Evolutionary conservation across 129 eudicot genomes (phyloP).

Genomic region (Centrapalus pauciflorus): DNA sequence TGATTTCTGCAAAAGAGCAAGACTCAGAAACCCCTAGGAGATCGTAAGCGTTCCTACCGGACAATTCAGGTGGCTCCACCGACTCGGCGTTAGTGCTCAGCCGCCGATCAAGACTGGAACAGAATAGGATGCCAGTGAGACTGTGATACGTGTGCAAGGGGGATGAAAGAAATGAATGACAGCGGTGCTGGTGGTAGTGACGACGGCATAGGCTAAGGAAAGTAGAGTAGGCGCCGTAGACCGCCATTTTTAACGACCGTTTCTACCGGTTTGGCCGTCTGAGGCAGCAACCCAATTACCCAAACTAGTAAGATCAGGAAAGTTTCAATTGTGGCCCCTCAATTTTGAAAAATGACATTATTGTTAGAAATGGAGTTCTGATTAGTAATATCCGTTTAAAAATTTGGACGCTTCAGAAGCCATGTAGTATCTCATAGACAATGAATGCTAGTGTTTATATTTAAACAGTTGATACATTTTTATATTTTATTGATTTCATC

Average conservation of each 20-base stretch:
- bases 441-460: too few species aligned
- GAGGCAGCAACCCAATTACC: conserved; percentile 13
- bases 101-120: conserved; percentile 27
- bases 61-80: conserved; percentile 42
- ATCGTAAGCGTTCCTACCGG: conserved; percentile 65
- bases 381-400: too few species aligned
- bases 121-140: conserved; percentile 15
- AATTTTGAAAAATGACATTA: neutral
- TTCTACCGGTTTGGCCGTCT: conserved; percentile 21
- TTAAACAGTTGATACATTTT: too few species aligned
- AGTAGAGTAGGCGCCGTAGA: conserved; percentile 19
- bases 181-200: conserved; percentile 20
- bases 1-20: conserved; percentile 60
- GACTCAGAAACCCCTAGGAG: conserved; percentile 63
- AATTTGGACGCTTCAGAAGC: too few species aligned
- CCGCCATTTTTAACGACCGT: conserved; percentile 34
- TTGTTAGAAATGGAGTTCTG: neutral
- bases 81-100: conserved; percentile 49
- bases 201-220: conserved; percentile 28
- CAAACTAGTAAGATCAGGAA: too few species aligned
- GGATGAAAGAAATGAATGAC: conserved; percentile 19
- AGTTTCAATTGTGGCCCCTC: neutral
- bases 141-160: conserved; percentile 10
- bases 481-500: too few species aligned
- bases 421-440: too few species aligned